A percentile compares a stretch with the other conserved stretches of the same genome.
These are phyloP conservation scores for Dianthus caryophyllus DNA, from an alignment of 148 eudicot species.

Conservation along the genomic window DNA sequence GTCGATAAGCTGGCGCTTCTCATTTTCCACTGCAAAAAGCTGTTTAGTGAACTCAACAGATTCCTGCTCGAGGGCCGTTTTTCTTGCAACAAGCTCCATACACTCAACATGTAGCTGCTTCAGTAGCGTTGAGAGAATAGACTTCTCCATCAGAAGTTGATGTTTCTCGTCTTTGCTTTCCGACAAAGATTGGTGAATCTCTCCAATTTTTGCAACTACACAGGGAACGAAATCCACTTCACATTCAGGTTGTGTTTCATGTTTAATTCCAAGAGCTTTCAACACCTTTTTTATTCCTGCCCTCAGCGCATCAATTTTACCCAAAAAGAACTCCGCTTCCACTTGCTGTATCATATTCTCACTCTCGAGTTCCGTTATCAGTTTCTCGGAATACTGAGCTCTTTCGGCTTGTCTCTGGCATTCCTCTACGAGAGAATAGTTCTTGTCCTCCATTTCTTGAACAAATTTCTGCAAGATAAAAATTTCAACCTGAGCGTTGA, in stretches of 20 bases:
- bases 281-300: constrained; percentile 59
- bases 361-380: constrained; percentile 79
- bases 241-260: constrained; percentile 35
- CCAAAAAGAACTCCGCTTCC: constrained; percentile 70
- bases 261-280: constrained; percentile 48
- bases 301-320: constrained; percentile 63
- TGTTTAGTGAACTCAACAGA: constrained; percentile 33
- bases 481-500: constrained; percentile 82
- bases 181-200: constrained; percentile 39
- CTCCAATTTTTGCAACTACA: constrained; percentile 42
- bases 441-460: constrained; percentile 88
- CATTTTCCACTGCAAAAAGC: constrained; percentile 42
- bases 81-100: constrained; percentile 42
- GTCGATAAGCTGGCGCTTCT: constrained; percentile 44
- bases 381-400: constrained; percentile 57
- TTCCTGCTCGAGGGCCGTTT: constrained; percentile 43
- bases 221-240: constrained; percentile 46
- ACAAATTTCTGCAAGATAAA: constrained; percentile 78
- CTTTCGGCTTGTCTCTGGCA: constrained; percentile 78
- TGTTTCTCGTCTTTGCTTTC: constrained; percentile 58
- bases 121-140: constrained; percentile 54
- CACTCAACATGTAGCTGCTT: constrained; percentile 53
- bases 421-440: constrained; percentile 50
- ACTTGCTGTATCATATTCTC: constrained; percentile 90
- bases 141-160: constrained; percentile 58